A percentile compares a stretch with the other conserved stretches of the same genome.
These are phyloP conservation scores for Aspergillus baeticus DNA, from an alignment of 495 filamentous ascomycete genomes.

Conservation along the genomic window DNA sequence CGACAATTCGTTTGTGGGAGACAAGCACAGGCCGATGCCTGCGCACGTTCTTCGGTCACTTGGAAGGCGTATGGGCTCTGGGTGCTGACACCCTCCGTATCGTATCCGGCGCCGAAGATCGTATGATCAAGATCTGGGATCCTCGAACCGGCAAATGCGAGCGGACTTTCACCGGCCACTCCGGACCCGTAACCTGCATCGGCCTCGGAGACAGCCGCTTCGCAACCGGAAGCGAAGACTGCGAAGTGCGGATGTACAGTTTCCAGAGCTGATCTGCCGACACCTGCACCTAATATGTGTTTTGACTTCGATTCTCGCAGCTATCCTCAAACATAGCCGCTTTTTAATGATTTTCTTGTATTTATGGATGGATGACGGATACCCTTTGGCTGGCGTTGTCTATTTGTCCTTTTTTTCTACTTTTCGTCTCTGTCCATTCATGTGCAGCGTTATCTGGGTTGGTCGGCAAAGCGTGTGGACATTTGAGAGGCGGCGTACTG, in stretches of 20 bases:
- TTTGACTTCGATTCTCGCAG: slow-evolving; percentile 5
- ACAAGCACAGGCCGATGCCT: slow-evolving; percentile 76
- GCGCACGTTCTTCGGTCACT: slow-evolving; percentile 91
- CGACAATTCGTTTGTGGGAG: slow-evolving; percentile 92
- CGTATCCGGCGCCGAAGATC: slow-evolving; percentile 86
- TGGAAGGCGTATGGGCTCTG: slow-evolving; percentile 94
- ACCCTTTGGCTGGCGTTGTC: slow-evolving; percentile 11
- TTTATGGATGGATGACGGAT: slow-evolving; percentile 15
- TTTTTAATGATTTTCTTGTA: slow-evolving; percentile 17
- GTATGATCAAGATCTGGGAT: slow-evolving; percentile 97
- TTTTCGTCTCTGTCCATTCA: background rate
- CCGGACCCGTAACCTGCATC: slow-evolving; percentile 87
- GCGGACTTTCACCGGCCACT: slow-evolving; percentile 84
- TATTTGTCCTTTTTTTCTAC: background rate
- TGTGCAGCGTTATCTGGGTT: background rate
- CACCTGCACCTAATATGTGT: background rate
- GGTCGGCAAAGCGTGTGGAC: background rate
- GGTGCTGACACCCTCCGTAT: slow-evolving; percentile 88
- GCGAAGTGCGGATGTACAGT: slow-evolving; percentile 82
- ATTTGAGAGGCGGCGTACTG: background rate
- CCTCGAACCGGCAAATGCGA: slow-evolving; percentile 86
- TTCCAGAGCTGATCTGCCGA: slow-evolving; percentile 57
- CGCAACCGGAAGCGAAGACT: slow-evolving; percentile 89
- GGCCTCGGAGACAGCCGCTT: slow-evolving; percentile 84
- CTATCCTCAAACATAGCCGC: background rate